Conservation (phyloP, 1,284 basidiomycete genomes). For the Leccinum subrobustum region DNA sequence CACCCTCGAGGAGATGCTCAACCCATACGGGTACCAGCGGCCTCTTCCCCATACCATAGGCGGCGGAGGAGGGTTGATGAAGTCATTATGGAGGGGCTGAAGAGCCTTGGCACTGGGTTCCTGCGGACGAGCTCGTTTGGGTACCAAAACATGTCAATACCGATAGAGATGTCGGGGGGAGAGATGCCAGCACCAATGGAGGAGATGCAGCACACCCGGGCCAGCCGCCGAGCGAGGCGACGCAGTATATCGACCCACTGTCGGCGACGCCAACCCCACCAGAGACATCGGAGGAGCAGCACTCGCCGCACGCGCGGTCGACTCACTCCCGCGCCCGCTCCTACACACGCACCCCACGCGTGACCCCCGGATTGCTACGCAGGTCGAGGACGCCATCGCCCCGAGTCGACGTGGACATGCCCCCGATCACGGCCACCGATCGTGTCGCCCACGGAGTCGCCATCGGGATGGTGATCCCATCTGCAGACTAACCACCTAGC, state of each 20-base stretch:
- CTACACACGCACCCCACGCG: not conserved
- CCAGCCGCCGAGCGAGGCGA: slow-evolving; percentile 9
- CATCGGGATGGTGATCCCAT: slow-evolving; percentile 57
- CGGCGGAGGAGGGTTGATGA: slow-evolving; percentile 13
- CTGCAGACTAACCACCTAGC: slow-evolving; percentile 23
- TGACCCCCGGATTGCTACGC: slow-evolving; percentile 6
- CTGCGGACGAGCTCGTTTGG: slow-evolving; percentile 1
- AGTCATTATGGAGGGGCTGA: slow-evolving; percentile 26
- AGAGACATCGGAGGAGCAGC: slow-evolving; percentile 13
- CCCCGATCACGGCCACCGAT: slow-evolving; percentile 16
- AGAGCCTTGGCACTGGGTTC: slow-evolving; percentile 19
- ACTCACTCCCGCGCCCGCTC: not conserved
- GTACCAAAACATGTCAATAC: not conserved
- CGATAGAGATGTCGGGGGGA: no score
- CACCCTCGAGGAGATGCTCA: not conserved
- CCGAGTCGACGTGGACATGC: not conserved
- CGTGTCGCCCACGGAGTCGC: slow-evolving; percentile 7
- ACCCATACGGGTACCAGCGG: slow-evolving; percentile 11
- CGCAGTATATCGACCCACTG: slow-evolving; percentile 10
- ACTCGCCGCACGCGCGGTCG: slow-evolving; percentile 19
- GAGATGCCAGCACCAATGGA: not conserved
- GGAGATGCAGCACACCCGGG: not conserved
- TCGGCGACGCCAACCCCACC: slow-evolving; percentile 2
- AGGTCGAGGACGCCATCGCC: slow-evolving; percentile 7
- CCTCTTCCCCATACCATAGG: not conserved